A percentile compares a stretch with the other conserved stretches of the same genome.
Conservation (phyloP, 2,329 filamentous ascomycete genomes). For the Aspergillus fumigatus region DNA sequence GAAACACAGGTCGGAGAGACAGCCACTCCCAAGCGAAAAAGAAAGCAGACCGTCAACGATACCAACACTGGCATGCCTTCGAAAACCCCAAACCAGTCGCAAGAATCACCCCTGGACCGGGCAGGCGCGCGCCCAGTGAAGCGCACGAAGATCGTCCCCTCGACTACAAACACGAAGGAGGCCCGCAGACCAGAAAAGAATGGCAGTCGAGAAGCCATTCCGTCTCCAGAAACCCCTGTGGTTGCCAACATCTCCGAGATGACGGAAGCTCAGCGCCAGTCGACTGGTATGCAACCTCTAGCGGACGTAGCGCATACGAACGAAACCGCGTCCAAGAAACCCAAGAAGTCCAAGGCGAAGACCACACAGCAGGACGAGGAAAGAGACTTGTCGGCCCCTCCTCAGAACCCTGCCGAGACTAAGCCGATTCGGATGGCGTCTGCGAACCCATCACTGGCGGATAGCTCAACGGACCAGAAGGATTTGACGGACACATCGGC, state of each 20-base stretch:
- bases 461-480: not conserved
- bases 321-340: not conserved
- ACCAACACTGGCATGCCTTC: not conserved
- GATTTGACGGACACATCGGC: not conserved
- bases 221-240: not conserved
- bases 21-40: slow-evolving; percentile 7
- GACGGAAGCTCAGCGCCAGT: not conserved
- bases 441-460: not conserved
- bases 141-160: slow-evolving; percentile 23
- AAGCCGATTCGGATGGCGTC: not conserved
- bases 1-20: not conserved
- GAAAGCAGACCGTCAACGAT: slow-evolving; percentile 6
- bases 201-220: not conserved
- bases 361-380: not conserved
- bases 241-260: not conserved
- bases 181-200: slow-evolving; percentile 5
- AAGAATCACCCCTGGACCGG: slow-evolving; percentile 1
- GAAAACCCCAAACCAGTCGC: not conserved
- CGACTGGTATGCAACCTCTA: not conserved
- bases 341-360: not conserved
- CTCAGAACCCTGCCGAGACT: not conserved
- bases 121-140: slow-evolving; percentile 17
- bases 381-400: not conserved
- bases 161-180: slow-evolving; percentile 10
- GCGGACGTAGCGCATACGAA: not conserved